Evolutionary conservation across 2,329 filamentous ascomycete genomes (phyloP), one percentile per base, ranked within the genome.

Genomic region (Fusarium brachygibbosum): DNA sequence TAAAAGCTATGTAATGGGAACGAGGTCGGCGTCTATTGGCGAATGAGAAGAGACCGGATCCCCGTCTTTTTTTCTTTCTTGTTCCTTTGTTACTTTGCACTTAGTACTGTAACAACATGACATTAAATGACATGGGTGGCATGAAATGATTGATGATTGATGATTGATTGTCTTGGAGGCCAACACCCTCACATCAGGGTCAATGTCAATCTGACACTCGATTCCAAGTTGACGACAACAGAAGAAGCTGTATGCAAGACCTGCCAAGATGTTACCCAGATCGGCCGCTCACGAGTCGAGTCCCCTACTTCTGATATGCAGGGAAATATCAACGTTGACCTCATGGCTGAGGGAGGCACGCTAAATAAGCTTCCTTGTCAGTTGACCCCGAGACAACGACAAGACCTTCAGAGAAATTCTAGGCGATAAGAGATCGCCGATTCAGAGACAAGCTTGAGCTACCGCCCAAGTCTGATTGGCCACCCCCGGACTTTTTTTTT

Each of bases 1-100:
- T 75, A 75, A 75, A 60, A 71, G 58, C 73, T 75, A 75, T 71
- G 73, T 75, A 75, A 75, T 75, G 48, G 54, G 64, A 75, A 74
- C 53, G 56, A 45, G 67, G 50, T 32, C 37, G 62, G 67, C 69
- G 72, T 63, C 67, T 72, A 73, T 71, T 61, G 70, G 60, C 73
- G 69, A 75, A 75, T 75, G 58, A 62, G 57, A 49, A 34, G 41
- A 65, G 57, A 42, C 59, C 48, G 49, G 58, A 50, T 69, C 55
- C 59, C 68, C 63, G 55, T 58, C 52, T 41, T 49, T 25, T 56
- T 50, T 50, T 17, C 23, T 12, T 38, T 50, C 23, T 51, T 29
- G 48, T 25, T 17, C 21, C 44, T 25, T 44, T 28, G 17, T 29
- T 29, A 29, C 32, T 31, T 28, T 35, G 23, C 31, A 21, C 25